phyloP scores from a whole-genome alignment of 75 land plant genomes.

The Sequoiadendron giganteum region DNA sequence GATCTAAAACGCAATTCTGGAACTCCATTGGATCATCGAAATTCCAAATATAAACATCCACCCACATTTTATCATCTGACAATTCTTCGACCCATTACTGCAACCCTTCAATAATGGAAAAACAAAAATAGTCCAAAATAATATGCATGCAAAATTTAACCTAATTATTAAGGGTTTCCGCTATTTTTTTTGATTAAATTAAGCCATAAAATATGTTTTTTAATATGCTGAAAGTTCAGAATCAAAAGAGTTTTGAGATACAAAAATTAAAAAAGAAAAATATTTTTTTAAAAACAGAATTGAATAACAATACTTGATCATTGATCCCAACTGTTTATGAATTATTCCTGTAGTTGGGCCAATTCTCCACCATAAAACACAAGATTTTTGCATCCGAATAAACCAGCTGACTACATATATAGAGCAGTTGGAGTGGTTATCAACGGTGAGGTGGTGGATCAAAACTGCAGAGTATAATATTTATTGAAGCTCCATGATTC shows the following conservation, averaged over 20 bases:
- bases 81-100: background rate
- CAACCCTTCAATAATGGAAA: background rate
- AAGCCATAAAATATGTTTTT: background rate
- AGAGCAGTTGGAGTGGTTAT: too few relatives aligned
- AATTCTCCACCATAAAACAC: background rate
- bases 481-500: too few relatives aligned
- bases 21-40: background rate
- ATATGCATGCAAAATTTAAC: background rate
- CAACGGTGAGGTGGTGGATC: too few relatives aligned
- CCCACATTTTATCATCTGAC: background rate
- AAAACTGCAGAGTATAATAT: too few relatives aligned
- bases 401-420: too few relatives aligned
- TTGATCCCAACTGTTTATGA: background rate
- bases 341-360: background rate
- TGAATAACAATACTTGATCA: background rate
- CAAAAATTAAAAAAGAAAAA: too few relatives aligned
- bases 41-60: background rate
- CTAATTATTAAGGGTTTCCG: background rate
- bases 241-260: background rate
- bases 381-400: background rate
- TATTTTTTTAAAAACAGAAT: background rate
- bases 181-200: background rate
- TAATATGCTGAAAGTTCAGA: background rate
- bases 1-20: background rate
- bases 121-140: too few relatives aligned